phyloP scores from a whole-genome alignment of 2,329 filamentous ascomycete species.

The Botrytis medusae region DNA sequence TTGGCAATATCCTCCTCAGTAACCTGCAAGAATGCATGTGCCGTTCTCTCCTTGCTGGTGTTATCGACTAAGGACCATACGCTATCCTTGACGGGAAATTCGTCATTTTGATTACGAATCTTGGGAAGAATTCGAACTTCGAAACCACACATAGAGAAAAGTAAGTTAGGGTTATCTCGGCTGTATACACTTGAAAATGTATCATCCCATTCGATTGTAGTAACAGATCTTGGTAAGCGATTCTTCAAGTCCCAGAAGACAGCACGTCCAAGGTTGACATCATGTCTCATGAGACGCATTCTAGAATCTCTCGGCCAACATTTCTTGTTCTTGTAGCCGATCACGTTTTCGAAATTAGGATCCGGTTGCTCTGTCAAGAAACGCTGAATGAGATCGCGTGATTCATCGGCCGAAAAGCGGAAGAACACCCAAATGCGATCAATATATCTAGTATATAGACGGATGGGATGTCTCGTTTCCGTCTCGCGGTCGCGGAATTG shows the following conservation, averaged over 20 bases:
- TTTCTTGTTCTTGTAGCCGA: conserved; percentile 98
- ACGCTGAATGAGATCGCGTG: conserved; percentile 90
- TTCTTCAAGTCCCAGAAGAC: conserved; percentile 99
- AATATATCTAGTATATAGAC: conserved; percentile 96
- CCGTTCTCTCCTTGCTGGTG: conserved; percentile 92
- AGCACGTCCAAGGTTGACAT: conserved; percentile 94
- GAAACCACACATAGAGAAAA: conserved; percentile 98
- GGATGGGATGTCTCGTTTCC: conserved; percentile 90
- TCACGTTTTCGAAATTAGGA: conserved; percentile 98
- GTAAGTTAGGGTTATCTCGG: conserved; percentile 91
- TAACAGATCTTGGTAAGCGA: conserved; percentile 86
- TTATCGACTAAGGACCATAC: conserved; percentile 98
- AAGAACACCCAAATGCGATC: conserved; percentile 99
- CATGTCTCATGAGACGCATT: conserved; percentile 98
- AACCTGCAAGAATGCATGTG: conserved; percentile 95
- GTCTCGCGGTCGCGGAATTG: conserved; percentile 94
- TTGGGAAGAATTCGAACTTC: conserved; percentile 96
- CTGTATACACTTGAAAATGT: conserved; percentile 98
- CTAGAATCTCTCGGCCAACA: conserved; percentile 97
- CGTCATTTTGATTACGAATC: conserved; percentile 90
- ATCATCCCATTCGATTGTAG: conserved; percentile 98
- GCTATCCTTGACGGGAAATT: conserved; percentile 96
- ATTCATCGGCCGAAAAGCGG: conserved; percentile 90
- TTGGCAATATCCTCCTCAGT: conserved; percentile 98
- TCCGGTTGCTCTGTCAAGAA: conserved; percentile 98